phyloP scores from a whole-genome alignment of 306 rosid species.

The Canavalia ensiformis region DNA sequence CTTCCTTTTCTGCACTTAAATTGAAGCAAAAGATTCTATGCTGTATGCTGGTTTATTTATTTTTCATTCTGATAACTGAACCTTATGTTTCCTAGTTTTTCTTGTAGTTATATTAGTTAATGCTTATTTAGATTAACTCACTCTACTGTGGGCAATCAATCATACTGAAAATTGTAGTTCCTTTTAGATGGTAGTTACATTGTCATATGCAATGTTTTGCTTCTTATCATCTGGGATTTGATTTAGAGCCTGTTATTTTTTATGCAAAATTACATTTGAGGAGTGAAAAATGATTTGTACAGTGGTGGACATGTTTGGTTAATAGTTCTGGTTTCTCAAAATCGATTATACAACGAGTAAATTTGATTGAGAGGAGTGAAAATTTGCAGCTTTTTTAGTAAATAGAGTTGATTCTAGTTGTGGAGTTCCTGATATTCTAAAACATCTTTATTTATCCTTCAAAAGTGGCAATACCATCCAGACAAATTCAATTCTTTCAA shows the following conservation, averaged over 20 bases:
- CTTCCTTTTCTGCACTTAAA: conserved; percentile 92
- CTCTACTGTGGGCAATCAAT: conserved; percentile 4
- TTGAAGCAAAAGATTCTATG: conserved; percentile 92
- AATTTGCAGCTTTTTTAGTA: background rate
- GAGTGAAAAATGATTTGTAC: background rate
- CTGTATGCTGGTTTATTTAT: conserved; percentile 62
- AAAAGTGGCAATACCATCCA: background rate
- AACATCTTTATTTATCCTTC: background rate
- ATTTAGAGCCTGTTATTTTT: conserved; percentile 12
- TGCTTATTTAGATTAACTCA: conserved; percentile 17
- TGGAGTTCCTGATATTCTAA: background rate
- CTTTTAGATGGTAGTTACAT: conserved; percentile 36
- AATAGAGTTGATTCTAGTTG: background rate
- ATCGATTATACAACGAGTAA: background rate
- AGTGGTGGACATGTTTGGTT: background rate
- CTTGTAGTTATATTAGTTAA: conserved; percentile 12
- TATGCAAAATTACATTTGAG: conserved; percentile 1
- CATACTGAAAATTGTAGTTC: conserved; percentile 11
- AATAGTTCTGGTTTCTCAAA: background rate
- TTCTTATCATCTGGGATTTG: conserved; percentile 4
- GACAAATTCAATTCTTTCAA: background rate
- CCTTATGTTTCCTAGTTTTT: conserved; percentile 2
- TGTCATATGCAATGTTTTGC: conserved; percentile 1
- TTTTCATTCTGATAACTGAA: conserved; percentile 35
- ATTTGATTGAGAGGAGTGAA: background rate